Conservation (phyloP, 2,329 filamentous ascomycete species). For the Aspergillus awamori region DNA sequence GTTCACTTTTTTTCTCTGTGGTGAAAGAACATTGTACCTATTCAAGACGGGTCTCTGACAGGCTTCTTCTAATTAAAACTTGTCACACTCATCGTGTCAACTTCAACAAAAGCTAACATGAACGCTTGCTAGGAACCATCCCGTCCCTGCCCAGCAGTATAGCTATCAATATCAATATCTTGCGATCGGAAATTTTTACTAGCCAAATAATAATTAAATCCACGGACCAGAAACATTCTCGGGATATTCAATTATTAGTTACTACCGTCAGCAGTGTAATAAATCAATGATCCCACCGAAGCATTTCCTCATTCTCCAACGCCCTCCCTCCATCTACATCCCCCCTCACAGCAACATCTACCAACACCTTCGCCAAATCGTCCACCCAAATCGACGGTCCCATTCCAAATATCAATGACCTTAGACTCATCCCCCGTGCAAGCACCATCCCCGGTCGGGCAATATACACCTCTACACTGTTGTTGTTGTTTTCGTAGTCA, state of each 20-base stretch:
- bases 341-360: constrained; percentile 20
- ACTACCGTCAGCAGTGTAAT: neutral
- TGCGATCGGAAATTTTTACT: neutral
- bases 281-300: neutral
- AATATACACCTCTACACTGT: constrained; percentile 5
- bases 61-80: no score
- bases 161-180: no score
- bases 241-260: neutral
- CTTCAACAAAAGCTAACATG: neutral
- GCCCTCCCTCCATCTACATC: constrained; percentile 11
- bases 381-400: constrained; percentile 21
- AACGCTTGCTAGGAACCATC: neutral
- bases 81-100: neutral
- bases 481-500: neutral
- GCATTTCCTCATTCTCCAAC: constrained; percentile 19
- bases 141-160: neutral
- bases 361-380: constrained; percentile 16
- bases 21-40: constrained; percentile 3
- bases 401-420: constrained; percentile 13
- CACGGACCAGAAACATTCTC: neutral
- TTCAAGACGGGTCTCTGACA: constrained; percentile 15
- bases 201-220: neutral
- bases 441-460: constrained; percentile 9
- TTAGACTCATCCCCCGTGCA: neutral
- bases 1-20: constrained; percentile 7